Percentiles rank a stretch among this genome's conserved stretches.
phyloP scores from a whole-genome alignment of 192 early-diverging fungal genomes.

The Spizellomyces sp. region DNA sequence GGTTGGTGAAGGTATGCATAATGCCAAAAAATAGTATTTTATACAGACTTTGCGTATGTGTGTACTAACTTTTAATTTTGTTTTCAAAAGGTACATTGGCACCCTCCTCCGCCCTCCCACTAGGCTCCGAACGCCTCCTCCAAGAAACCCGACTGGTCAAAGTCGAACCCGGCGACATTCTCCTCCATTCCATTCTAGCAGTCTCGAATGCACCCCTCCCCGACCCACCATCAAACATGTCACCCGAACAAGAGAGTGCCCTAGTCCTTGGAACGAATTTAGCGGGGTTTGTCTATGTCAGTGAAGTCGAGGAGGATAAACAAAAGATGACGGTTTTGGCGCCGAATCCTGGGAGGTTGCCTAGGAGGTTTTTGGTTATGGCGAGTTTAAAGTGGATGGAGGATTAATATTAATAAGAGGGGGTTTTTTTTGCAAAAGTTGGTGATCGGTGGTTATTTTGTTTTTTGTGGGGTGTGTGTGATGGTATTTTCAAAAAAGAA shows the following conservation, averaged over 20 bases:
- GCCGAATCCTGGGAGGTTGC: slow-evolving; percentile 86
- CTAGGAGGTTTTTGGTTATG: slow-evolving; percentile 80
- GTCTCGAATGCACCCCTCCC: slow-evolving; percentile 68
- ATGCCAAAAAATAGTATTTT: background rate
- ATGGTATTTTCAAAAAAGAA: no score
- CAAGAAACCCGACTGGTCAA: slow-evolving; percentile 79
- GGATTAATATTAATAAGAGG: no score
- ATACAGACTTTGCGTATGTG: no score
- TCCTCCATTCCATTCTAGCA: slow-evolving; percentile 85
- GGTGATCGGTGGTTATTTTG: no score
- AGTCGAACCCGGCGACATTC: slow-evolving; percentile 77
- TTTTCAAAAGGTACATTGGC: slow-evolving; percentile 63
- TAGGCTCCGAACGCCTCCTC: slow-evolving; percentile 78
- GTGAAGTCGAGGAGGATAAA: slow-evolving; percentile 80
- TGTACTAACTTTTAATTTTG: background rate
- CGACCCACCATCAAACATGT: slow-evolving; percentile 10
- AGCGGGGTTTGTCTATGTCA: slow-evolving; percentile 84
- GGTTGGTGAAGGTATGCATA: slow-evolving; percentile 66
- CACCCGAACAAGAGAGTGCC: slow-evolving; percentile 52
- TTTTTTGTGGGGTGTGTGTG: no score
- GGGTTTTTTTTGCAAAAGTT: no score
- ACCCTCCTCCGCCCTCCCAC: slow-evolving; percentile 87
- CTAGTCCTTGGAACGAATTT: slow-evolving; percentile 66
- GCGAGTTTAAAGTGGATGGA: slow-evolving; percentile 94
- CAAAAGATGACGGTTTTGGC: slow-evolving; percentile 81